phyloP scores from a whole-genome alignment of 768 basidiomycete species.

The Bullera alba region DNA sequence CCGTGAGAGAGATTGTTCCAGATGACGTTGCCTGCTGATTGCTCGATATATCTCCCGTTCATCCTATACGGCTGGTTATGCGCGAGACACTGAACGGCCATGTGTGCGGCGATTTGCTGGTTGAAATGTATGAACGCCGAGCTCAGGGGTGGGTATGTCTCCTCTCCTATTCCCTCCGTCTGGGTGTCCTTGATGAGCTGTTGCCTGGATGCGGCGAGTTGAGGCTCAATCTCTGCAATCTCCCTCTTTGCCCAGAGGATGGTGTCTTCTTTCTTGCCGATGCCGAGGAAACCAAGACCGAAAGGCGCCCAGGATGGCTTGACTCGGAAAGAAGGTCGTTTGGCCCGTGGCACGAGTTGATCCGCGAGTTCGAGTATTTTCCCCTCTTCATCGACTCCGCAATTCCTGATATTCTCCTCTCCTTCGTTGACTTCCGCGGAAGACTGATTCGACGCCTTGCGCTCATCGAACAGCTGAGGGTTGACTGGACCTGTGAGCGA shows the following conservation, averaged over 20 bases:
- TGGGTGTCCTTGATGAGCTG: conserved; percentile 36
- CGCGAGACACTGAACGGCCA: conserved; percentile 66
- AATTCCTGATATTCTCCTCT: conserved; percentile 22
- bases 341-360: conserved; percentile 60
- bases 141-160: conserved; percentile 43
- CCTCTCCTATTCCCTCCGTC: conserved; percentile 31
- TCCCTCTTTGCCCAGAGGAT: conserved; percentile 82
- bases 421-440: conserved; percentile 29
- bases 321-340: conserved; percentile 75
- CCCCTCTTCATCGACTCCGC: not conserved
- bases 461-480: conserved; percentile 19
- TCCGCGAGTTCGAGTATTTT: conserved; percentile 49
- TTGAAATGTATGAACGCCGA: conserved; percentile 76
- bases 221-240: conserved; percentile 53
- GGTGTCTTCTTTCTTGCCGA: conserved; percentile 82
- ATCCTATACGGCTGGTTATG: conserved; percentile 72
- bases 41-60: conserved; percentile 68
- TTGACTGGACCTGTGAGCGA: conserved; percentile 30
- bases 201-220: conserved; percentile 47
- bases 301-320: conserved; percentile 50
- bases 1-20: conserved; percentile 86
- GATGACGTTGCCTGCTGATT: conserved; percentile 80
- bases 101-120: conserved; percentile 83
- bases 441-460: not conserved
- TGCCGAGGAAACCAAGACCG: conserved; percentile 52